These are phyloP conservation scores for Hymenoscyphus fraxineus DNA, from an alignment of 2,329 filamentous ascomycete species.

Conservation along the genomic window DNA sequence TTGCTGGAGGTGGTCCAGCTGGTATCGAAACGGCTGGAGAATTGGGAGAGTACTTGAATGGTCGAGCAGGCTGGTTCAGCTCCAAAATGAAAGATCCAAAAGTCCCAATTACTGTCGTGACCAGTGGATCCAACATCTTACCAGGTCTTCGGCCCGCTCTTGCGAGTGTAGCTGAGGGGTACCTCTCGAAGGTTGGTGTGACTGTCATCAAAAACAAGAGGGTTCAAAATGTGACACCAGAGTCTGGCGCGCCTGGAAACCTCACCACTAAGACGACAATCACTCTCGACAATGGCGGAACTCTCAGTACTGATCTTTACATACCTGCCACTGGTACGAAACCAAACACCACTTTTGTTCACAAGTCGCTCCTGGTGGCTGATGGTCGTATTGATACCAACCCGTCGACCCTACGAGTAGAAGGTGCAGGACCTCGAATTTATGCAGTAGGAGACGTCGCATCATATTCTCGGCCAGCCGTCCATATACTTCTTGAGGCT, in stretches of 20 bases:
- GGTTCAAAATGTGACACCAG: slow-evolving; percentile 37
- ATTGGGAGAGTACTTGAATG: slow-evolving; percentile 49
- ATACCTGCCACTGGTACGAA: slow-evolving; percentile 43
- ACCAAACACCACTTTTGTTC: slow-evolving; percentile 42
- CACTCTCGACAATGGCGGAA: slow-evolving; percentile 39
- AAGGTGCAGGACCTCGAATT: slow-evolving; percentile 37
- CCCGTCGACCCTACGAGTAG: slow-evolving; percentile 37
- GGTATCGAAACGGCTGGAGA: slow-evolving; percentile 48
- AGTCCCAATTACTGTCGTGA: slow-evolving; percentile 45
- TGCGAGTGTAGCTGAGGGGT: slow-evolving; percentile 40
- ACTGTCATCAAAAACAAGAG: slow-evolving; percentile 41
- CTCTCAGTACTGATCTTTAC: slow-evolving; percentile 44
- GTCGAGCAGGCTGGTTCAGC: slow-evolving; percentile 39
- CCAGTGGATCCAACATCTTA: slow-evolving; percentile 38
- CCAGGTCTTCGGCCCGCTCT: slow-evolving; percentile 39
- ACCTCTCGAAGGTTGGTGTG: slow-evolving; percentile 45
- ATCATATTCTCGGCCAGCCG: slow-evolving; percentile 38
- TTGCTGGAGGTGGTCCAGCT: slow-evolving; percentile 43
- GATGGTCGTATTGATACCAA: slow-evolving; percentile 41
- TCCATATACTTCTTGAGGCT: slow-evolving; percentile 41
- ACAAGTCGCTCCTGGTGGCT: slow-evolving; percentile 29
- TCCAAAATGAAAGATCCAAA: slow-evolving; percentile 35
- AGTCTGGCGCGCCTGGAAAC: slow-evolving; percentile 30
- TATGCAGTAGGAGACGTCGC: slow-evolving; percentile 47
- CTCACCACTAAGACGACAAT: slow-evolving; percentile 35